Base-by-base conservation (phyloP, 176 grass and related monocot genomes). In the Puya raimondii region DNA sequence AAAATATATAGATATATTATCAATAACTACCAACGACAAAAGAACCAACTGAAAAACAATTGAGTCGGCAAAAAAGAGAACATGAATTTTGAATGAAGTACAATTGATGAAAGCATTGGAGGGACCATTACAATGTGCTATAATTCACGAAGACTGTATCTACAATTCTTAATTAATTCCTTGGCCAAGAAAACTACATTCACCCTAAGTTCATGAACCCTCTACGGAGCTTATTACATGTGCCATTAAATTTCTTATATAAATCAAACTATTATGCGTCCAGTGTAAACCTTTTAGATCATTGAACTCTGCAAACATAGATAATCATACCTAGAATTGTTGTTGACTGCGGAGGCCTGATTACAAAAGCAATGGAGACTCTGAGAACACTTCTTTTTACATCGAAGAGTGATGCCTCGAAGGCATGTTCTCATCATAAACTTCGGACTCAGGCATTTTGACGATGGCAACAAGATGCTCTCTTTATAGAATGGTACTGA, bases 261-360 rank as follows among this genome's bases (percentile, higher is more conserved):
- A 54, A 54, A 54, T 76, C 64, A 67, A 57, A 59, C 53, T 21
- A 17, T n/a, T 27, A 27, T 33, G 29, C 29, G 3, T 33, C 29
- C 3, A 11, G 4, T 49, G 10, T 59, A 23, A 10, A 59, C 9
- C 8, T n/a, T 54, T 29, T 15, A 12, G 16, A 51, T 57, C 42
- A 13, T 10, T 50, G 47, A 63, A 10, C 16, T 12, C 18, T 49
- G 47, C 52, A 33, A 69, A 59, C 52, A 69, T 2, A 63, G 17
- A 26, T 15, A 12, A 11, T 11, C 75, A 17, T n/a, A 77, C 75
- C 75, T 77, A 53, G 9, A 57, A 50, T 58, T 68, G 21, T 58
- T 68, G 21, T 51, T 18, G 47, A 17, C 12, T 26, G 53, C 25
- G 12, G 52, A 53, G 3, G 61, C 17, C 49, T 29, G 17, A 25